Conservation (phyloP, 2,329 filamentous ascomycete species). For the Coniochaeta hoffmannii region DNA sequence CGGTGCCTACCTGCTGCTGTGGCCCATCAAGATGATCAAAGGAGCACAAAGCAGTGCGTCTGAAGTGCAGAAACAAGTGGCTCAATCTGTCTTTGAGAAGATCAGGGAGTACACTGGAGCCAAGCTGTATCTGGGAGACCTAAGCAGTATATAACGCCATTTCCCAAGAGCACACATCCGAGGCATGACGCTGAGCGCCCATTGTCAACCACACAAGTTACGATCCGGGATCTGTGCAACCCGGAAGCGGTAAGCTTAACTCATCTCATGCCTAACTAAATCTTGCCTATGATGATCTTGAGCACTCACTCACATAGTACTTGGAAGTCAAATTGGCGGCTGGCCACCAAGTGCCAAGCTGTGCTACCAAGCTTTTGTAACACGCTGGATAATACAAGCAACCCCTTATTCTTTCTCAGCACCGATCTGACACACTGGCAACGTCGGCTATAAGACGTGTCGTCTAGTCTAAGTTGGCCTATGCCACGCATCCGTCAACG, state of each 20-base stretch:
- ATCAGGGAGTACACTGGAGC: conserved; percentile 32
- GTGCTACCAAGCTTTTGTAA: too few species aligned
- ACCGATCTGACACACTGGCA: neutral
- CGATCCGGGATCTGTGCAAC: too few species aligned
- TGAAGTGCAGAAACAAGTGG: conserved; percentile 19
- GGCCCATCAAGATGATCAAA: conserved; percentile 30
- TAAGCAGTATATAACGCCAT: conserved; percentile 6
- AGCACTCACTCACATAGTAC: neutral
- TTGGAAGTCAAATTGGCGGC: neutral
- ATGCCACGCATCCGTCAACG: neutral
- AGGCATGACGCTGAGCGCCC: too few species aligned
- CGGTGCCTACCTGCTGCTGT: conserved; percentile 29
- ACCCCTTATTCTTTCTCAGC: neutral
- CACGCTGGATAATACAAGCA: too few species aligned
- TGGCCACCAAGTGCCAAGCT: too few species aligned
- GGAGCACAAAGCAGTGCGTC: conserved; percentile 12
- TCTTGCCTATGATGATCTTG: neutral
- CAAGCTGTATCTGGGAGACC: conserved; percentile 23
- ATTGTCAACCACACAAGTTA: too few species aligned
- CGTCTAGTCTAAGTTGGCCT: neutral
- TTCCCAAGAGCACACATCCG: too few species aligned
- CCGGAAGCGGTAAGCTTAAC: neutral
- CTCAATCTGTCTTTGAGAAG: conserved; percentile 22
- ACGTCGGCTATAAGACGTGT: neutral
- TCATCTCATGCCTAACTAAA: neutral